A percentile compares a stretch with the other conserved stretches of the same genome.
Evolutionary conservation across 1,284 basidiomycete species (phyloP).

Genomic region (Cerrena zonata): DNA sequence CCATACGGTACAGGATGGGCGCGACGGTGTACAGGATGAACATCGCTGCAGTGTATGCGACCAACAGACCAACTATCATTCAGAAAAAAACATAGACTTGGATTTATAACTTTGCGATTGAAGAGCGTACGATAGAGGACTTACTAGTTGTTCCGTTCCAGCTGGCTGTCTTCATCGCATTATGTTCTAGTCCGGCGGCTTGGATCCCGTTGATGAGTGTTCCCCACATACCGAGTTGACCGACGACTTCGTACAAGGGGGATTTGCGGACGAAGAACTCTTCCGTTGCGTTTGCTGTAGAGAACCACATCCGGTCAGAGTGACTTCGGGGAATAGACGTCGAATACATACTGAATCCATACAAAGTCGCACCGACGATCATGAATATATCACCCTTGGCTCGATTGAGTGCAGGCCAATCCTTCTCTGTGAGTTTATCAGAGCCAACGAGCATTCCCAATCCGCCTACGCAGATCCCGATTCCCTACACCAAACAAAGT

Average conservation of each 20-base stretch:
- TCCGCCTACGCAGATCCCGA: slow-evolving; percentile 68
- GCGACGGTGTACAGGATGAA: slow-evolving; percentile 78
- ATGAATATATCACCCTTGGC: slow-evolving; percentile 83
- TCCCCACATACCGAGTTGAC: slow-evolving; percentile 80
- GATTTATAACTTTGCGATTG: slow-evolving; percentile 4
- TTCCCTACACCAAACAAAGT: slow-evolving; percentile 41
- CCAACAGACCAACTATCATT: slow-evolving; percentile 56
- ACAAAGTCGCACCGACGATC: slow-evolving; percentile 77
- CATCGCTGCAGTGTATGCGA: slow-evolving; percentile 77
- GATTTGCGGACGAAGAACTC: slow-evolving; percentile 77
- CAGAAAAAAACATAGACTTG: not conserved
- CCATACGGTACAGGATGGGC: slow-evolving; percentile 76
- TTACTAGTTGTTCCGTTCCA: slow-evolving; percentile 69
- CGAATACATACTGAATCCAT: slow-evolving; percentile 73
- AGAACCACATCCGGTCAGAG: slow-evolving; percentile 22
- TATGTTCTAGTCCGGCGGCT: slow-evolving; percentile 69
- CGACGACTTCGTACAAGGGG: slow-evolving; percentile 81
- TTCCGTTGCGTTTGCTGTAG: slow-evolving; percentile 82
- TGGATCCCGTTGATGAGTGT: slow-evolving; percentile 74
- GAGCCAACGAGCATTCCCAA: slow-evolving; percentile 73
- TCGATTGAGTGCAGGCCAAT: slow-evolving; percentile 56
- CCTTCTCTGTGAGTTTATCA: slow-evolving; percentile 66
- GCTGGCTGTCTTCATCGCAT: slow-evolving; percentile 52
- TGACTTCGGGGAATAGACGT: not conserved
- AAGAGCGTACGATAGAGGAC: slow-evolving; percentile 16